Percentiles rank a stretch among this genome's conserved stretches.
Evolutionary conservation across 371 early-diverging fungal genomes (phyloP).

Genomic region (Smittium culicis): DNA sequence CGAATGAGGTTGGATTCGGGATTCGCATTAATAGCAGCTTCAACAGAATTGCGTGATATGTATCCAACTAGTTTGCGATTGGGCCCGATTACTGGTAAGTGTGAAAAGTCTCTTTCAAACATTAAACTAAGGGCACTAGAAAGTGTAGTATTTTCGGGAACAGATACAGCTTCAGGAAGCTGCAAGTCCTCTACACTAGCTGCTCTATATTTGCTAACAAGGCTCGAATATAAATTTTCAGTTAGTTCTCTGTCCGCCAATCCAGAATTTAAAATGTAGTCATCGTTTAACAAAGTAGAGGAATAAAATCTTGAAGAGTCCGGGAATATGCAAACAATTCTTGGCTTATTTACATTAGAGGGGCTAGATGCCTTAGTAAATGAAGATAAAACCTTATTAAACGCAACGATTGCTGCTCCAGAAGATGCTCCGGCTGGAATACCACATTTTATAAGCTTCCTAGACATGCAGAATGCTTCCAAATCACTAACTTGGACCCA

Average conservation of each 20-base stretch:
- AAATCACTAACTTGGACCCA: slow-evolving; percentile 59
- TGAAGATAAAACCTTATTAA: slow-evolving; percentile 34
- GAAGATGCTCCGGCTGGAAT: slow-evolving; percentile 56
- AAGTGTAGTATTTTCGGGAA: slow-evolving; percentile 40
- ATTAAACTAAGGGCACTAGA: slow-evolving; percentile 58
- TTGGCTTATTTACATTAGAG: too few relatives aligned
- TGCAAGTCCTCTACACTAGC: slow-evolving; percentile 78
- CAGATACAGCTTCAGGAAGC: slow-evolving; percentile 61
- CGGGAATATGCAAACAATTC: slow-evolving; percentile 43
- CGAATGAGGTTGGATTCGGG: slow-evolving; percentile 37
- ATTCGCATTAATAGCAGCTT: slow-evolving; percentile 36
- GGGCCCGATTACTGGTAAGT: slow-evolving; percentile 60
- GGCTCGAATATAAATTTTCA: slow-evolving; percentile 40
- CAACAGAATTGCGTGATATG: slow-evolving; percentile 49
- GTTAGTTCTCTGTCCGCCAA: slow-evolving; percentile 49
- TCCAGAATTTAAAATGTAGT: slow-evolving; percentile 60
- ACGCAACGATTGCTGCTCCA: slow-evolving; percentile 57
- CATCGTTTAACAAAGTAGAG: slow-evolving; percentile 53
- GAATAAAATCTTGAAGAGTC: slow-evolving; percentile 56
- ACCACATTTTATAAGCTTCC: slow-evolving; percentile 52
- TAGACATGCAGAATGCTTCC: slow-evolving; percentile 55
- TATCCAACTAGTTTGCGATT: slow-evolving; percentile 64
- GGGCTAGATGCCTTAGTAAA: slow-evolving; percentile 21
- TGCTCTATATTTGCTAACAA: slow-evolving; percentile 53
- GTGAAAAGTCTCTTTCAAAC: slow-evolving; percentile 70